phyloP scores from a whole-genome alignment of 73 alveolate species.

The Stentor roeselii region DNA sequence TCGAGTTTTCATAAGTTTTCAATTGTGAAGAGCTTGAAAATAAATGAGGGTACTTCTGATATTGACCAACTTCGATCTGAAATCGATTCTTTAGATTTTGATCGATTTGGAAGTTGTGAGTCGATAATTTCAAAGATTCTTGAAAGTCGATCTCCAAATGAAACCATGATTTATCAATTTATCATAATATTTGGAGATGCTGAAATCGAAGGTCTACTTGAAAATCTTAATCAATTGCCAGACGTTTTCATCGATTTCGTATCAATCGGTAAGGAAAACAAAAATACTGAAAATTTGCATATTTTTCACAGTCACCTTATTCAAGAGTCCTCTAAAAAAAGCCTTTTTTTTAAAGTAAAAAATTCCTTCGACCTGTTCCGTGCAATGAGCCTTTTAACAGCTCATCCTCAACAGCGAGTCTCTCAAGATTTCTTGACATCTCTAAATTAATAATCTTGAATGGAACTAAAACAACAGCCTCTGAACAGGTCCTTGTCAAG shows the following conservation, averaged over 20 bases:
- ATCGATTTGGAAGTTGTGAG: not conserved
- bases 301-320: not conserved
- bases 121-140: not conserved
- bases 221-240: not conserved
- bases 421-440: not conserved
- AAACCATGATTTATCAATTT: not conserved
- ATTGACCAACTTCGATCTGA: not conserved
- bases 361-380: not conserved
- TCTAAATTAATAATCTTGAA: too few relatives aligned
- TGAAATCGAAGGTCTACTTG: not conserved
- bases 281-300: not conserved
- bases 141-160: not conserved
- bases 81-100: not conserved
- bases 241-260: not conserved
- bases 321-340: not conserved
- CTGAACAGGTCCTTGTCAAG: too few relatives aligned
- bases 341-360: too few relatives aligned
- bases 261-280: not conserved
- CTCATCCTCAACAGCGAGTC: not conserved
- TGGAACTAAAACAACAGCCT: too few relatives aligned
- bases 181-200: not conserved
- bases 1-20: not conserved
- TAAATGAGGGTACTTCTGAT: not conserved
- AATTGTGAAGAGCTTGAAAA: too few relatives aligned
- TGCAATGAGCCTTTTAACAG: not conserved